A percentile compares a stretch with the other conserved stretches of the same genome.
Evolutionary conservation across 2,329 filamentous ascomycete genomes (phyloP).

Genomic region (Sclerotinia subarctica): DNA sequence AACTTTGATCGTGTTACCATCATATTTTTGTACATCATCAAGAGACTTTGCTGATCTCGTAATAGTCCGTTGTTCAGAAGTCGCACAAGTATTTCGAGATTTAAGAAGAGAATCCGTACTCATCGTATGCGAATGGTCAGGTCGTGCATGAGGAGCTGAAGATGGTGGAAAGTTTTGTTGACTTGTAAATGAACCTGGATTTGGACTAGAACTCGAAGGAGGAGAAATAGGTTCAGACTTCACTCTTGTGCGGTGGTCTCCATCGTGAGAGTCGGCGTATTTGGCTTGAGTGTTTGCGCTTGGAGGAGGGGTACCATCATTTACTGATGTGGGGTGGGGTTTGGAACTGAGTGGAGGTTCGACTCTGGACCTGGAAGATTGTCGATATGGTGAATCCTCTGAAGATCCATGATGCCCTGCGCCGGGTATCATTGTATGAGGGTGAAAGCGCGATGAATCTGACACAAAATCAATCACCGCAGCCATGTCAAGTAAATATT

Average conservation of each 20-base stretch:
- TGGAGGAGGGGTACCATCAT: constrained; percentile 30
- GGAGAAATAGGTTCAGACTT: constrained; percentile 33
- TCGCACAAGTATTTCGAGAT: not conserved
- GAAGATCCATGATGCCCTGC: constrained; percentile 44
- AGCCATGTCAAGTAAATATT: constrained; percentile 49
- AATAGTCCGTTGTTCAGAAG: constrained; percentile 20
- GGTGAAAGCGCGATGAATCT: constrained; percentile 63
- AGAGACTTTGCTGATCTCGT: constrained; percentile 36
- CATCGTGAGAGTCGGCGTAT: constrained; percentile 20
- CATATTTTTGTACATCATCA: constrained; percentile 41
- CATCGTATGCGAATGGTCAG: constrained; percentile 16
- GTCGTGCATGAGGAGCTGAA: constrained; percentile 23
- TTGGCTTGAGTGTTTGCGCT: constrained; percentile 26
- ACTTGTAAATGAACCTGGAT: constrained; percentile 30
- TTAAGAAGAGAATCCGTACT: constrained; percentile 1
- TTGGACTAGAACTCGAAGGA: constrained; percentile 34
- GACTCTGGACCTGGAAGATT: constrained; percentile 32
- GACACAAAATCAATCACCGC: constrained; percentile 70
- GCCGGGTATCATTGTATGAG: constrained; percentile 58
- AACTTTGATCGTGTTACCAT: constrained; percentile 63
- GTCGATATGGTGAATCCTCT: constrained; percentile 42
- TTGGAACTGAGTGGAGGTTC: constrained; percentile 35
- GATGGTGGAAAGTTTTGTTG: constrained; percentile 32
- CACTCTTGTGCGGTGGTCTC: constrained; percentile 21
- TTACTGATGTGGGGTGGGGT: constrained; percentile 27